These are phyloP conservation scores for Ceratobasidium sp. DNA, from an alignment of 1,284 basidiomycete genomes.

Conservation along the genomic window DNA sequence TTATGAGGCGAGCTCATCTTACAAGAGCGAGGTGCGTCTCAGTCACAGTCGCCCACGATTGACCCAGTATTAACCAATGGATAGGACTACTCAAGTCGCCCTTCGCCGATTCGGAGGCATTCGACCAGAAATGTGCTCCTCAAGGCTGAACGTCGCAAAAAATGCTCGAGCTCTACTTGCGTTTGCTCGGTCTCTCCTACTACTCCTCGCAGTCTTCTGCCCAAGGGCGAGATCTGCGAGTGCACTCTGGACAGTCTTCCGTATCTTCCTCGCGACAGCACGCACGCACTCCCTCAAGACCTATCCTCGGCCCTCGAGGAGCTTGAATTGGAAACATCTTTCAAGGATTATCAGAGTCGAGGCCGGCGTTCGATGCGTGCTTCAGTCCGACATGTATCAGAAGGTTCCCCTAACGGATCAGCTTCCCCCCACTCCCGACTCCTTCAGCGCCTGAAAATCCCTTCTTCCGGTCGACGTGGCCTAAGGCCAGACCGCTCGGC, in stretches of 20 bases:
- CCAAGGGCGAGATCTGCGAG: constrained; percentile 9
- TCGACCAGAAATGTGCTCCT: constrained; percentile 14
- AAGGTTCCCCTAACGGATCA: constrained; percentile 3
- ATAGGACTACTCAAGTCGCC: constrained; percentile 8
- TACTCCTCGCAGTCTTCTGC: constrained; percentile 29
- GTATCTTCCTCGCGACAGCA: constrained; percentile 7
- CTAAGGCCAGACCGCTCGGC: constrained; percentile 4
- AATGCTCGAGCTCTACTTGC: constrained; percentile 14
- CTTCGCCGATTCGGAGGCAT: constrained; percentile 8
- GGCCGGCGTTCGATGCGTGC: constrained; percentile 8
- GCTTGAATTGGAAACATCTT: constrained; percentile 5
- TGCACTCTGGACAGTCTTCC: constrained; percentile 16
- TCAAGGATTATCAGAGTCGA: constrained; percentile 12
- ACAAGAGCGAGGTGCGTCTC: constrained; percentile 16
- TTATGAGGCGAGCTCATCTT: constrained; percentile 20
- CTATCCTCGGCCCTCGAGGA: constrained; percentile 25
- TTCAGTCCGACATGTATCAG: constrained; percentile 7
- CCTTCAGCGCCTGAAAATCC: constrained; percentile 18
- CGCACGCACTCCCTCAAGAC: constrained; percentile 11
- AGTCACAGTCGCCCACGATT: too few relatives aligned
- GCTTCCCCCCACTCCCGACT: constrained; percentile 10
- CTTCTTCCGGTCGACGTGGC: constrained; percentile 15
- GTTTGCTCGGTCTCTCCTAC: constrained; percentile 25
- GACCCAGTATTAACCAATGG: background rate
- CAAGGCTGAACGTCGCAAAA: constrained; percentile 21